Evolutionary conservation across 1,284 basidiomycete species (phyloP).

Genomic region (Leccinum pachyderme): DNA sequence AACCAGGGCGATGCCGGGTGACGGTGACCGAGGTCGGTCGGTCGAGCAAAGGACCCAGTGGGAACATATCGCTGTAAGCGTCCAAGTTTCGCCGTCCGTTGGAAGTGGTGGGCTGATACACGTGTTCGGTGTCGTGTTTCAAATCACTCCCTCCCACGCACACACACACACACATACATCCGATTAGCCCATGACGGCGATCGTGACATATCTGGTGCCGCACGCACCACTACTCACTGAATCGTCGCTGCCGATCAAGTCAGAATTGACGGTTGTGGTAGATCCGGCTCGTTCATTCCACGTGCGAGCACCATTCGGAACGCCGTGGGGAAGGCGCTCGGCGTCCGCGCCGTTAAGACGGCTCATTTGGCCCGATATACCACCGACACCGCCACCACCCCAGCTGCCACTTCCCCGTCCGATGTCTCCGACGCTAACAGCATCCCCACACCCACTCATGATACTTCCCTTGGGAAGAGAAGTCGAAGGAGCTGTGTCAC

Average conservation of each 20-base stretch:
- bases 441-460: not conserved
- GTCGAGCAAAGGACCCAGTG: slow-evolving; percentile 18
- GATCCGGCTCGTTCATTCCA: not conserved
- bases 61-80: slow-evolving; percentile 32
- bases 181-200: slow-evolving; percentile 18
- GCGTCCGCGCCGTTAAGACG: slow-evolving; percentile 8
- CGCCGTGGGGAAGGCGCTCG: not conserved
- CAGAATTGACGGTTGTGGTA: not conserved
- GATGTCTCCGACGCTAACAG: no score
- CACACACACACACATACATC: no score
- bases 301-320: not conserved
- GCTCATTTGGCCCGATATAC: not conserved
- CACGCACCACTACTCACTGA: not conserved
- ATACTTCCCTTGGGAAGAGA: not conserved
- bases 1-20: not conserved
- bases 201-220: slow-evolving; percentile 5
- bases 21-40: not conserved
- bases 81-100: not conserved
- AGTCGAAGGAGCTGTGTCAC: not conserved
- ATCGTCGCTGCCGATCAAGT: not conserved
- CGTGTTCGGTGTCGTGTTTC: not conserved
- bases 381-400: not conserved
- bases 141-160: no score
- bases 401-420: not conserved
- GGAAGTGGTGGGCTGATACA: not conserved